Base-by-base conservation (phyloP, 306 rosid genomes). In the Dryas alaskensis region DNA sequence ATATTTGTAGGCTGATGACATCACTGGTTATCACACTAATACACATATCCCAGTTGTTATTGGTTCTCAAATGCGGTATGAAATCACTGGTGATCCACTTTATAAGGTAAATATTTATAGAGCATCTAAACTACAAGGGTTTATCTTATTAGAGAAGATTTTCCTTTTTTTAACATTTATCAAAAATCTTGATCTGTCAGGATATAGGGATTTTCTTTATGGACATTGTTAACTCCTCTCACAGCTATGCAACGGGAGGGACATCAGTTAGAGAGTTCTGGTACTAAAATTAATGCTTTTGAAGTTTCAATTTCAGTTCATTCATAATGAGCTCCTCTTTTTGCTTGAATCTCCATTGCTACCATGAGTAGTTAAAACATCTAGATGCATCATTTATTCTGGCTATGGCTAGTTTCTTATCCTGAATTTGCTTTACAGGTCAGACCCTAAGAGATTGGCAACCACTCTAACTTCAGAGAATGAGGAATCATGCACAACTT, bases 211-310 rank as follows among this genome's bases (percentile, higher is more conserved):
- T 79, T 43, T 95, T 83, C 87, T 95, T 95, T 77, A 88, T 95
- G 99, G 84, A 87, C 70, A 6, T 81, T 52, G 79, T 95, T 46
- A 92, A 95, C 87, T 90, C 99, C 65, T 90, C 98, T 75, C 98
- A 95, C 70, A 86, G 85, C 82, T 95, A 90, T 80, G 99, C 99
- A 81, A 95, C 99, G 6, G 99, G 99, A 86, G 99, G 99, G 84
- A 86, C 99, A 74, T 95, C 99, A 17, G 86, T 75, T 75, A 0
- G 50, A 1, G 99, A 95, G 74, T 83, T 84, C 87, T 95, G 99
- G 99, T 95, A 95, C 75, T 70, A 19, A 10, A 52, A 22, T 13
- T 69, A 12, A 4, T 67, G 62, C 9, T 12, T 14, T 42, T 42
- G 10, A 64, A 45, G 27, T 67, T 78, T 46, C 8, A 52, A 64